Base-by-base conservation (phyloP, 805 yeast species). In the Ogataea paradorogensis region DNA sequence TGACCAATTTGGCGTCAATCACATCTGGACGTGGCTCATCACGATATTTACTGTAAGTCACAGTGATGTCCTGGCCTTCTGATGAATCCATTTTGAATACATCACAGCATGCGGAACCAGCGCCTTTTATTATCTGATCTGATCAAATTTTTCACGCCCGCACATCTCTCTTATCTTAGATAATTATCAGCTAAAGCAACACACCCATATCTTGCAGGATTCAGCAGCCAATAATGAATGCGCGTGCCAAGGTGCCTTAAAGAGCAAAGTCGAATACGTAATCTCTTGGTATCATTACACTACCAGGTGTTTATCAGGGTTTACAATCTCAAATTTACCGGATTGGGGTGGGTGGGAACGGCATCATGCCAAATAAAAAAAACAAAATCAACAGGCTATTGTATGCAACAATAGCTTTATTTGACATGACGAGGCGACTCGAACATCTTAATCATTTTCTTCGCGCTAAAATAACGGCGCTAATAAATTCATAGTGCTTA, bases 1-100 rank as follows among this genome's bases (percentile, higher is more conserved):
- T 40, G 13, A 54, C 62, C 9, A 48, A 38, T 9, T 45, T 48
- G 5, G 66, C 59, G 38, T 61, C 64, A 38, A 61, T 58, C 32
- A 46, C 33, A 13, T 54, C 40, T 22, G 43, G 47, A 15, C 43
- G 41, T 11, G 41, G 40, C 4, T 38, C 28, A n/a, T 41, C 45
- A 21, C 45, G 43, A 33, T 46, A 48, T 28, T 27, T 46, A 35
- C 52, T 48, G 41, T 35, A 48, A 2, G 46, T 33, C 13, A 48
- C 37, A 16, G 52, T 40, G 25, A 48, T 27, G 32, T 48, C 52
- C 5, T 46, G 34, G 4, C 29, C 31, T 11, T 36, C 30, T 7
- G 15, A 18, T 7, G 32, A 15, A 34, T 25, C 48, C 50, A 30
- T 38, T 30, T 25, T 5, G 28, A 8, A 20, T 15, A 23, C 25